phyloP scores from a whole-genome alignment of 164 flowering plant genomes.

The Vitis riparia region DNA sequence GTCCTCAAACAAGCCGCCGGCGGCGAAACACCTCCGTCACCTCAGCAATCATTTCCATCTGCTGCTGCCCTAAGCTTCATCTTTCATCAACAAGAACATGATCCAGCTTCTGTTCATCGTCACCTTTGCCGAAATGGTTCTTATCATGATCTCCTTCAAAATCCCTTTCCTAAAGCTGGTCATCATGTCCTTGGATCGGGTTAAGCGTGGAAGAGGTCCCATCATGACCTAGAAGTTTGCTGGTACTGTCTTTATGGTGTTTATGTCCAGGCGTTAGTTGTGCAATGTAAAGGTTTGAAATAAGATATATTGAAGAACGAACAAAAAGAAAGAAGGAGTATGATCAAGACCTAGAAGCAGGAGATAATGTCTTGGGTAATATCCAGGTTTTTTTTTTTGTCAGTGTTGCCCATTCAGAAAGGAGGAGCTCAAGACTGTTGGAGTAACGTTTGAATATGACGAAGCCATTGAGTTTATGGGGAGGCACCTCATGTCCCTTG shows the following conservation, averaged over 20 bases:
- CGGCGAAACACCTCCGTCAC: too few species aligned
- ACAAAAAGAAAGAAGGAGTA: too few species aligned
- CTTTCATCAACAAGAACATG: conserved; percentile 22
- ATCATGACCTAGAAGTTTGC: conserved; percentile 36
- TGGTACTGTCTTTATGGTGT: conserved; percentile 40
- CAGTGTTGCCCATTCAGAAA: background rate
- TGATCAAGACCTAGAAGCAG: too few species aligned
- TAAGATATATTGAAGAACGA: too few species aligned
- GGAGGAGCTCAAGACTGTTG: conserved; percentile 51
- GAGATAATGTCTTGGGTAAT: too few species aligned
- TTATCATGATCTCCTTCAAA: conserved; percentile 30
- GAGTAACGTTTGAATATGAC: conserved; percentile 53
- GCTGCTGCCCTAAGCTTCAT: too few species aligned
- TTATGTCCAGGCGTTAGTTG: conserved; percentile 18
- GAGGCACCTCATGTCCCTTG: conserved; percentile 52
- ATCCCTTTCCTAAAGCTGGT: conserved; percentile 36
- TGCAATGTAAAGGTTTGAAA: too few species aligned
- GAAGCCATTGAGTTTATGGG: conserved; percentile 65
- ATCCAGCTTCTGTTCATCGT: conserved; percentile 32
- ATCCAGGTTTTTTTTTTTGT: too few species aligned
- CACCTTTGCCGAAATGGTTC: conserved; percentile 29
- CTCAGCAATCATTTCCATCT: too few species aligned
- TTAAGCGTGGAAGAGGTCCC: conserved; percentile 48
- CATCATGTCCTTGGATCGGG: conserved; percentile 25
- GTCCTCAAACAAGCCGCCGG: too few species aligned